Evolutionary conservation across 768 basidiomycete species (phyloP).

Genomic region (Ramaria sp.): DNA sequence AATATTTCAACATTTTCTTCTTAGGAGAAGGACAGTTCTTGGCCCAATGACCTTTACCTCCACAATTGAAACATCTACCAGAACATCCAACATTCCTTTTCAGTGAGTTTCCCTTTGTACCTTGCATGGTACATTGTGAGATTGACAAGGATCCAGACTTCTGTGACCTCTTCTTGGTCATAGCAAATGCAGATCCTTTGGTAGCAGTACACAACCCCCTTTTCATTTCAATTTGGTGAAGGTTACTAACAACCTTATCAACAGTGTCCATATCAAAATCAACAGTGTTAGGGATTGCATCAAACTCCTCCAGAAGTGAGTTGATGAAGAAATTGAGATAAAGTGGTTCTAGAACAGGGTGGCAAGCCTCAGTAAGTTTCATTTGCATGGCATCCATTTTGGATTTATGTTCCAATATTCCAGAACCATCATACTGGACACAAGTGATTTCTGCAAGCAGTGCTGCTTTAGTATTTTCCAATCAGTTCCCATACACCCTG

Average conservation of each 20-base stretch:
- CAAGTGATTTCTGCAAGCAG: no score
- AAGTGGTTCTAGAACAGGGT: neutral
- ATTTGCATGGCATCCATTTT: neutral
- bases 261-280: neutral
- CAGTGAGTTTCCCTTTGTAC: neutral
- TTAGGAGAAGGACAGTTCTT: neutral
- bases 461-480: no score
- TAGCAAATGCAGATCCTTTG: neutral
- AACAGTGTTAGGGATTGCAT: neutral
- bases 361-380: neutral
- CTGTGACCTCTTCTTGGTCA: neutral
- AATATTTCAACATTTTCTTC: no score
- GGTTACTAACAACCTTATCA: neutral
- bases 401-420: no score
- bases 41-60: neutral
- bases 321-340: constrained; percentile 2
- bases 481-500: no score
- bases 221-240: neutral
- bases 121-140: neutral
- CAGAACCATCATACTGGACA: no score
- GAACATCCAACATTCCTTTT: neutral
- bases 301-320: neutral
- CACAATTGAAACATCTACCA: neutral
- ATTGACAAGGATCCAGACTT: neutral
- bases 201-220: neutral